Conservation (phyloP, 2,329 filamentous ascomycete genomes). For the Graphium sp. region DNA sequence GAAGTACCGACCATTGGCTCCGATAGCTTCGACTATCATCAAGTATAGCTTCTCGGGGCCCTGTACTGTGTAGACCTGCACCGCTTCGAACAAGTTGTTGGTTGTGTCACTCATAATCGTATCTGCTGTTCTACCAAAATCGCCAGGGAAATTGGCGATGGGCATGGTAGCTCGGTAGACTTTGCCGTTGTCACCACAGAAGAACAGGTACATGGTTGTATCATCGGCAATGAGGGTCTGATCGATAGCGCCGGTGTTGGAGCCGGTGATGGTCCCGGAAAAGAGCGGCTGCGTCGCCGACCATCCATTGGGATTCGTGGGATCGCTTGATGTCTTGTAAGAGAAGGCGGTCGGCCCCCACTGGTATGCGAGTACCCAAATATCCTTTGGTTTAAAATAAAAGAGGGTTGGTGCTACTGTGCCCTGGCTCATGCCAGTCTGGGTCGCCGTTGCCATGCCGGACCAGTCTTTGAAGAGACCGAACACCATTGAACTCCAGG, state of each 20-base stretch:
- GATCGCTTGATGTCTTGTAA: slow-evolving; percentile 41
- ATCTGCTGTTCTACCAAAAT: slow-evolving; percentile 33
- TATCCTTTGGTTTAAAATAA: slow-evolving; percentile 40
- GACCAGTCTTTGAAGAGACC: slow-evolving; percentile 33
- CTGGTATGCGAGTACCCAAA: slow-evolving; percentile 51
- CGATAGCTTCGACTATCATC: slow-evolving; percentile 51
- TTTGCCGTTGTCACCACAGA: slow-evolving; percentile 47
- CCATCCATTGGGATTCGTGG: slow-evolving; percentile 40
- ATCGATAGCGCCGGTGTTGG: slow-evolving; percentile 39
- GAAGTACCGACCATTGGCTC: slow-evolving; percentile 42
- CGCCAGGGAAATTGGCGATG: slow-evolving; percentile 41
- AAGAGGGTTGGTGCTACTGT: slow-evolving; percentile 46
- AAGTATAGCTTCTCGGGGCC: slow-evolving; percentile 40
- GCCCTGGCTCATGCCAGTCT: slow-evolving; percentile 27
- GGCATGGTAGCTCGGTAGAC: slow-evolving; percentile 50
- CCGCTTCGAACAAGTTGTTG: slow-evolving; percentile 47
- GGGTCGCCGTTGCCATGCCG: slow-evolving; percentile 29
- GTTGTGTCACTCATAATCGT: slow-evolving; percentile 32
- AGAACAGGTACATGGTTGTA: slow-evolving; percentile 50
- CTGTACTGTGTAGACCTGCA: slow-evolving; percentile 45
- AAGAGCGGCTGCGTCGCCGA: slow-evolving; percentile 35
- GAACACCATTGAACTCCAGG: slow-evolving; percentile 43
- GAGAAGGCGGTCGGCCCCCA: slow-evolving; percentile 43
- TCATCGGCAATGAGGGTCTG: slow-evolving; percentile 46
- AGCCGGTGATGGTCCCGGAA: slow-evolving; percentile 30